A percentile compares a stretch with the other conserved stretches of the same genome.
phyloP scores from a whole-genome alignment of 2,329 filamentous ascomycete species.

The Exophiala sp. region DNA sequence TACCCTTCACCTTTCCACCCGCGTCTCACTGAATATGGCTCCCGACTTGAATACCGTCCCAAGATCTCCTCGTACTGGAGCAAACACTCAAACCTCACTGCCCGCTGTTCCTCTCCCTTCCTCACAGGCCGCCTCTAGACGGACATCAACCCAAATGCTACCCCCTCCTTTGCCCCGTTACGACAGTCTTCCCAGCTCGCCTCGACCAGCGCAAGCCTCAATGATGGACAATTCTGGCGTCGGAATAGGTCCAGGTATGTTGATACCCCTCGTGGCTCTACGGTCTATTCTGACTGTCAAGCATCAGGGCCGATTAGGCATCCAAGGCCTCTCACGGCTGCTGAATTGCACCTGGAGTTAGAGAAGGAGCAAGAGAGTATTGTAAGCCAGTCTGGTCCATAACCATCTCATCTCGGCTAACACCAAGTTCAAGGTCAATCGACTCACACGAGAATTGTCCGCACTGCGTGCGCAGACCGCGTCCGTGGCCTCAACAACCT shows the following conservation, averaged over 20 bases:
- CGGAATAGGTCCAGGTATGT: slow-evolving; percentile 41
- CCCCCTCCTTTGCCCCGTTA: slow-evolving; percentile 36
- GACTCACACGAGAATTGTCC: slow-evolving; percentile 82
- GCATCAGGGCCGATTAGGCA: slow-evolving; percentile 71
- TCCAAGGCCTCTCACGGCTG: slow-evolving; percentile 79
- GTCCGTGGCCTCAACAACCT: slow-evolving; percentile 59
- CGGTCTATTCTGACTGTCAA: neutral
- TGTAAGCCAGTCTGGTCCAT: slow-evolving; percentile 51
- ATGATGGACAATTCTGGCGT: slow-evolving; percentile 36
- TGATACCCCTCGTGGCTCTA: neutral
- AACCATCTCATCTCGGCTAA: neutral
- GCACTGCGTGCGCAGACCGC: slow-evolving; percentile 70
- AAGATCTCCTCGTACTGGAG: slow-evolving; percentile 33
- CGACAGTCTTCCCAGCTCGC: slow-evolving; percentile 30
- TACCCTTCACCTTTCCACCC: neutral
- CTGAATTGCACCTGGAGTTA: slow-evolving; percentile 82
- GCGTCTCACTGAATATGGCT: slow-evolving; percentile 37
- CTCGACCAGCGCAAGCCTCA: slow-evolving; percentile 23
- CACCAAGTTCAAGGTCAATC: slow-evolving; percentile 68
- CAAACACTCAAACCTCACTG: slow-evolving; percentile 32
- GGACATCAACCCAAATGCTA: slow-evolving; percentile 48
- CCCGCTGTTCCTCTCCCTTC: slow-evolving; percentile 10
- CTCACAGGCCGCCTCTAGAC: slow-evolving; percentile 37
- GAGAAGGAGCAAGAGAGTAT: slow-evolving; percentile 96
- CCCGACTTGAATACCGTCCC: slow-evolving; percentile 48